phyloP scores from a whole-genome alignment of 2,329 filamentous ascomycete species.

The Mycosphaerella sp. region DNA sequence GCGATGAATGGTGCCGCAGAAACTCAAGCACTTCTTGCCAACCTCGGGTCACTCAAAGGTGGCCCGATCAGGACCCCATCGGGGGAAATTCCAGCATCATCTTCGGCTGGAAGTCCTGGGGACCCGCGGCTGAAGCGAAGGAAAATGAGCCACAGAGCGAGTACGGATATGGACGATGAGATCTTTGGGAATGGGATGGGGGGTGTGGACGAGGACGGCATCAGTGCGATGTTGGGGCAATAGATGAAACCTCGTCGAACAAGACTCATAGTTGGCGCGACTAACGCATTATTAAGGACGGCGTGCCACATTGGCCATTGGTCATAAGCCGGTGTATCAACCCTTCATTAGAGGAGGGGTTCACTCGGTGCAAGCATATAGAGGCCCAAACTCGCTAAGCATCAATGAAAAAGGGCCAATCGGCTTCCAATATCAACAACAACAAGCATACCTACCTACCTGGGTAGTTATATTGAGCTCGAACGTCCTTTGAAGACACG shows the following conservation, averaged over 20 bases:
- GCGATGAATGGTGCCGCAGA: slow-evolving; percentile 13
- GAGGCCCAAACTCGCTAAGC: too few relatives aligned
- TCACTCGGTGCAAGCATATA: too few relatives aligned
- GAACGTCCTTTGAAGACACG: too few relatives aligned
- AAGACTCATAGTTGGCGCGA: too few relatives aligned
- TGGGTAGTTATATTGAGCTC: too few relatives aligned
- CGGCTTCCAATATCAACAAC: too few relatives aligned
- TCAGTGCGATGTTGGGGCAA: slow-evolving; percentile 29
- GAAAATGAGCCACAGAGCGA: slow-evolving; percentile 30
- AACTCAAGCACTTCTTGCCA: slow-evolving; percentile 27
- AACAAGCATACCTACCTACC: too few relatives aligned
- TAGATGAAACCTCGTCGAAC: neutral
- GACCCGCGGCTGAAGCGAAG: slow-evolving; percentile 35
- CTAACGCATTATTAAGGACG: neutral
- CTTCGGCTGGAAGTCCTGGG: slow-evolving; percentile 12
- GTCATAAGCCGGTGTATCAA: too few relatives aligned
- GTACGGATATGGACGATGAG: slow-evolving; percentile 27
- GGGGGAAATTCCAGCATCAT: slow-evolving; percentile 17
- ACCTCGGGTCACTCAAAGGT: slow-evolving; percentile 21
- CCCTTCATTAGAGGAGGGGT: too few relatives aligned
- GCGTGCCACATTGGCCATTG: too few relatives aligned
- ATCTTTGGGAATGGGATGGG: slow-evolving; percentile 26
- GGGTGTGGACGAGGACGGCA: slow-evolving; percentile 32
- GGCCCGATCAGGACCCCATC: slow-evolving; percentile 23
- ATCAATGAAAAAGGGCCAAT: too few relatives aligned